These are phyloP conservation scores for Cryphonectria japonica DNA, from an alignment of 2,329 filamentous ascomycete species.

Conservation along the genomic window DNA sequence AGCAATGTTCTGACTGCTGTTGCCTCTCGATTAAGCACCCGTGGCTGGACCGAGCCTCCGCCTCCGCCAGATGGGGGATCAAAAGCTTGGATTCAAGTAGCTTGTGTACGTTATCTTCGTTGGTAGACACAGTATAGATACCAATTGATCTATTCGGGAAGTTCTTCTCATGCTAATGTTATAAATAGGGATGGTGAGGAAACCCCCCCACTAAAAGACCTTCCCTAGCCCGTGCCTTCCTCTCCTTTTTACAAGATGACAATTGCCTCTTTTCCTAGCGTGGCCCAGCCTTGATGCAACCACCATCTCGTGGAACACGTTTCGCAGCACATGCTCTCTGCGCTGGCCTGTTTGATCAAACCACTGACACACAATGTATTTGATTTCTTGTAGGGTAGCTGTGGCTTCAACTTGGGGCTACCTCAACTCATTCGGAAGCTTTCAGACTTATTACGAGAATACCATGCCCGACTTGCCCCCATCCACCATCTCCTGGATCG, in stretches of 20 bases:
- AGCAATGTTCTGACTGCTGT: slow-evolving; percentile 30
- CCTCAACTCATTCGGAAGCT: slow-evolving; percentile 57
- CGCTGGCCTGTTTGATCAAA: not conserved
- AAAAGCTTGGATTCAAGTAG: slow-evolving; percentile 45
- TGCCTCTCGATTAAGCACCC: slow-evolving; percentile 41
- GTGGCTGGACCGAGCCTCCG: slow-evolving; percentile 43
- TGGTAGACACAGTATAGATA: not conserved
- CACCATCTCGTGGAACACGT: not conserved
- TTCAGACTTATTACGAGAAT: slow-evolving; percentile 54
- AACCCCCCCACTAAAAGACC: not conserved
- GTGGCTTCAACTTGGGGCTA: slow-evolving; percentile 54
- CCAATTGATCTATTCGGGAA: not conserved
- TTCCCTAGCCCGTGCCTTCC: no score
- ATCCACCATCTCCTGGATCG: slow-evolving; percentile 55
- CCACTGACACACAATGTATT: not conserved
- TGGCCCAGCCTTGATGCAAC: not conserved
- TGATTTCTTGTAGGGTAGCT: slow-evolving; percentile 41
- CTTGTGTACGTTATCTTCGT: slow-evolving; percentile 30
- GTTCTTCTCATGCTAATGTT: slow-evolving; percentile 12
- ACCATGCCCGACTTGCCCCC: slow-evolving; percentile 39
- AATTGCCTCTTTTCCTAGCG: not conserved
- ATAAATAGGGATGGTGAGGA: slow-evolving; percentile 24
- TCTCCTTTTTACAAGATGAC: no score
- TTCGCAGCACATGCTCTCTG: not conserved
- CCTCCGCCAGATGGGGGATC: slow-evolving; percentile 53